Evolutionary conservation across 1,284 basidiomycete species (phyloP).

Genomic region (Omphalotus olearius): DNA sequence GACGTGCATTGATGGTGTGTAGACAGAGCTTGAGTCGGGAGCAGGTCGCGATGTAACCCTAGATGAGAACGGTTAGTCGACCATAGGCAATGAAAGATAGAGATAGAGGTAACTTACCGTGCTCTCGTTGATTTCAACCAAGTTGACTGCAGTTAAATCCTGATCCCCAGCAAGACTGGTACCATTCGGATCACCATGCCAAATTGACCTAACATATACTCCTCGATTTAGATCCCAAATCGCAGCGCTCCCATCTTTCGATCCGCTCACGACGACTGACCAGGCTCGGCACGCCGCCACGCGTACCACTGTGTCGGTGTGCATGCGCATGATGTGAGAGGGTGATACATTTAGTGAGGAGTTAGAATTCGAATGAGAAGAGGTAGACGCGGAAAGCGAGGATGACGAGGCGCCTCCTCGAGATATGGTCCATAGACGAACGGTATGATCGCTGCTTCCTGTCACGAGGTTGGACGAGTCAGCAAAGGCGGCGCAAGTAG

Average conservation of each 20-base stretch:
- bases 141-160: conserved; percentile 44
- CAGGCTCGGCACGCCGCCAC: conserved; percentile 77
- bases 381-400: too few relatives aligned
- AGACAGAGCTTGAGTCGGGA: conserved; percentile 64
- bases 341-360: conserved; percentile 34
- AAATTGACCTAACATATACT: conserved; percentile 71
- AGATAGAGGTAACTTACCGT: conserved; percentile 56
- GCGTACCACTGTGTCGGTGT: conserved; percentile 63
- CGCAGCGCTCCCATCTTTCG: conserved; percentile 79
- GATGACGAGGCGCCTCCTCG: conserved; percentile 22
- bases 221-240: conserved; percentile 91
- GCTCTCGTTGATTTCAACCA: conserved; percentile 81
- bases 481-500: conserved; percentile 74
- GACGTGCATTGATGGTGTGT: conserved; percentile 80
- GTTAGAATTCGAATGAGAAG: conserved; percentile 11
- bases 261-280: conserved; percentile 84
- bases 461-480: conserved; percentile 71
- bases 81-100: not conserved
- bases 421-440: conserved; percentile 73
- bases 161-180: conserved; percentile 23
- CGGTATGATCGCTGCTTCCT: conserved; percentile 71
- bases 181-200: conserved; percentile 44
- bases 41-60: conserved; percentile 85
- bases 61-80: not conserved
- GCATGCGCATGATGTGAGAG: conserved; percentile 76